Evolutionary conservation across 495 filamentous ascomycete genomes (phyloP), one percentile per base, ranked within the genome.

Genomic region (Penicillium cosmopolitanum): DNA sequence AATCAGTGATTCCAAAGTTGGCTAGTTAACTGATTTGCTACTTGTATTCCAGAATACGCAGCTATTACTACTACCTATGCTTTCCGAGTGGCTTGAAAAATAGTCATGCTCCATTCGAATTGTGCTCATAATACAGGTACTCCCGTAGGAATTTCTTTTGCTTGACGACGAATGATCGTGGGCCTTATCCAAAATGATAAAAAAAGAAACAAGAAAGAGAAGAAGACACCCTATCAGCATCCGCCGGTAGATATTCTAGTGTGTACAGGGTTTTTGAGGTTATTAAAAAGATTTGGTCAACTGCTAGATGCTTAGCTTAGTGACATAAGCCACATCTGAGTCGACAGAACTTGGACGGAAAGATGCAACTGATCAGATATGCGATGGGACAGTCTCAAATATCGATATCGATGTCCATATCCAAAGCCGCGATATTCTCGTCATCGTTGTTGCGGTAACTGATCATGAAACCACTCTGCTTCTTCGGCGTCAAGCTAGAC

Each of bases 361-460:
- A 48, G 1, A 12, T 15, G 6, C 13, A 15, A 12, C 28, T 4
- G 6, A 48, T 23, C 46, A 18, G 11, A 23, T 5, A 28, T 23
- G 46, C 11, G 19, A 28, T 23, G 46, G 1, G 19, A 48, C 8
- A n/a, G 23, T 48, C 23, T 60, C 73, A 84, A 56, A 92, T 89
- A 25, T 91, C 87, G 56, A 91, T 85, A 55, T 95, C 91, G 64
- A 95, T 90, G 11, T 89, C 91, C 60, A 96, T 72, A 71, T 94
- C 91, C 70, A 94, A 73, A 13, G 87, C 82, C 0, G 87, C 91
- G 67, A 96, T 92, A 60, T 92, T 88, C 69, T 94, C 91, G 62
- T 96, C 91, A 55, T 93, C 90, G 75, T 86, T 89, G 53, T 93
- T 84, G 18, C 88, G 86, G 66, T 87, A 84, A 50, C 86, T 82